These are phyloP conservation scores for Citrus maxima DNA, from an alignment of 345 rosid species.

Conservation along the genomic window DNA sequence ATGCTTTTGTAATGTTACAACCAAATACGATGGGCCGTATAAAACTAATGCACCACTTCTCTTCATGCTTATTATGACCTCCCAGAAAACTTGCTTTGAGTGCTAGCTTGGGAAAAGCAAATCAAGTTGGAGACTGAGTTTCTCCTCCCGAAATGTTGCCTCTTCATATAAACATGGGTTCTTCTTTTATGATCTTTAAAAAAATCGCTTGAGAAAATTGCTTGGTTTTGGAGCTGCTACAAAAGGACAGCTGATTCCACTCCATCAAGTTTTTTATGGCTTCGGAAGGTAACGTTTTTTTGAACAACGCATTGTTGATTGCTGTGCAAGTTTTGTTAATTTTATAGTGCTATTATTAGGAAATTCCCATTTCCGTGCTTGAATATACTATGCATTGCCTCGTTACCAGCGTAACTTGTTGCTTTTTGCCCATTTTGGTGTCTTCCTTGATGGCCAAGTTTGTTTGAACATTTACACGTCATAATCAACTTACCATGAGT, in stretches of 20 bases:
- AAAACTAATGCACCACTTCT: neutral
- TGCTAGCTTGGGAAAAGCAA: neutral
- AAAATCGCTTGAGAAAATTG: neutral
- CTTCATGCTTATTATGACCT: neutral
- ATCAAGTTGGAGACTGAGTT: neutral
- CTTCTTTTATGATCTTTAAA: neutral
- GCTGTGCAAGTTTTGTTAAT: too few species aligned
- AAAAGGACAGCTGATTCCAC: neutral
- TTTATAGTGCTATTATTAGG: too few species aligned
- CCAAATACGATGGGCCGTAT: neutral
- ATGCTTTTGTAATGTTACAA: constrained; percentile 10
- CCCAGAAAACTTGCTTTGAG: neutral
- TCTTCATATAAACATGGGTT: neutral
- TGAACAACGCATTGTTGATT: neutral
- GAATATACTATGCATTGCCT: neutral
- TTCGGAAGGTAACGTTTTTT: neutral
- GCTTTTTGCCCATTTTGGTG: neutral
- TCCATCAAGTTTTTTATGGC: neutral
- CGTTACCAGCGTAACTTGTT: neutral
- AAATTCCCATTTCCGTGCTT: too few species aligned
- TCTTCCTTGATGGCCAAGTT: constrained; percentile 12
- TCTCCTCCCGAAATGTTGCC: neutral
- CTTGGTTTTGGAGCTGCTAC: neutral
- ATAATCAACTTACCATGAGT: too few species aligned
- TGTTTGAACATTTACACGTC: neutral